Evolutionary conservation across 1,139 yeast species (phyloP).

Genomic region (Barnettozyma hawaiiensis): DNA sequence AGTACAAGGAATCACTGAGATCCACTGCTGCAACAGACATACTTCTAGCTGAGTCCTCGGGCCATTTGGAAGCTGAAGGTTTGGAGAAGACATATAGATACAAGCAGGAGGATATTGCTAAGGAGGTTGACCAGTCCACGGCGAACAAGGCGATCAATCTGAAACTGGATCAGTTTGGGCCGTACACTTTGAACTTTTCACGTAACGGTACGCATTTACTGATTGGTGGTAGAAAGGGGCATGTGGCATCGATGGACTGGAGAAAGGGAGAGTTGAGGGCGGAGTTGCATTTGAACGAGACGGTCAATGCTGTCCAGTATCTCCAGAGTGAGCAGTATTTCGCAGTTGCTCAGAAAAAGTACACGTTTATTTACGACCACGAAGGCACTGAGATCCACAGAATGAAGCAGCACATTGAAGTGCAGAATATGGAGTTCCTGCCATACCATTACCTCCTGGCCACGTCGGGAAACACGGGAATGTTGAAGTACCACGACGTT

Average conservation of each 20-base stretch:
- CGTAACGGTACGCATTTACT: slow-evolving; percentile 83
- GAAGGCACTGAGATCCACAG: slow-evolving; percentile 90
- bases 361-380: slow-evolving; percentile 86
- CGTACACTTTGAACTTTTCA: slow-evolving; percentile 75
- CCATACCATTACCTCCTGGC: slow-evolving; percentile 89
- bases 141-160: slow-evolving; percentile 72
- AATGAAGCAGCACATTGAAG: slow-evolving; percentile 83
- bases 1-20: slow-evolving; percentile 70
- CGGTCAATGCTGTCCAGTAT: slow-evolving; percentile 84
- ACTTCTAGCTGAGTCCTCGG: slow-evolving; percentile 76
- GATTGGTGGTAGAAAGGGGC: slow-evolving; percentile 88
- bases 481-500: slow-evolving; percentile 87
- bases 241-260: slow-evolving; percentile 96
- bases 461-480: slow-evolving; percentile 86
- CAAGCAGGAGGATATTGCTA: slow-evolving; percentile 70
- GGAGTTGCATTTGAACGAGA: slow-evolving; percentile 82
- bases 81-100: slow-evolving; percentile 90
- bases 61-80: slow-evolving; percentile 85
- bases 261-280: slow-evolving; percentile 75
- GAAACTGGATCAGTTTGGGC: slow-evolving; percentile 74
- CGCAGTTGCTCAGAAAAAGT: slow-evolving; percentile 96
- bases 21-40: slow-evolving; percentile 86
- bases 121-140: slow-evolving; percentile 75
- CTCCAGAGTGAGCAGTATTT: slow-evolving; percentile 89
- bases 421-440: slow-evolving; percentile 74